These are phyloP conservation scores for Cryptococcus maquisensis DNA, from an alignment of 1,284 basidiomycete species.

Conservation along the genomic window DNA sequence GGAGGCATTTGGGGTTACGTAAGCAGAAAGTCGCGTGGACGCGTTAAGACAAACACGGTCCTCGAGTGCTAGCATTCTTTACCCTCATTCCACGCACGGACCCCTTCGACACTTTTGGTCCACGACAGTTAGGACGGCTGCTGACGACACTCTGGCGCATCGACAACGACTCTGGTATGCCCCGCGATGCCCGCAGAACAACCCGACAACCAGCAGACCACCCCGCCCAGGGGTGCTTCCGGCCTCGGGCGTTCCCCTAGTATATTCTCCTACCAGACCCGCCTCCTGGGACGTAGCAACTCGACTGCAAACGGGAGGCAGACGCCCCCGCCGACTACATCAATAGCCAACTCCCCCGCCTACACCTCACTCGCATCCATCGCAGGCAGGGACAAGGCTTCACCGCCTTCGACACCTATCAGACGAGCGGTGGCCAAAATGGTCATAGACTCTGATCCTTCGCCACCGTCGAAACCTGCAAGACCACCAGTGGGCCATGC, in stretches of 20 bases:
- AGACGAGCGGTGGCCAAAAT: conserved; percentile 27
- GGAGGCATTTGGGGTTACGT: no score
- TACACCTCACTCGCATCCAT: conserved; percentile 20
- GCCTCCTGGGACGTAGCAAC: conserved; percentile 25
- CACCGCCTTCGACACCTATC: conserved; percentile 37
- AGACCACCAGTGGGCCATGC: conserved; percentile 21
- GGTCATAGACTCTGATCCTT: conserved; percentile 14
- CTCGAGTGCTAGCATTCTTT: not conserved
- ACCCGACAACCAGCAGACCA: not conserved
- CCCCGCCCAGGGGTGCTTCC: not conserved
- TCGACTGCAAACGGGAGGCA: conserved; percentile 8
- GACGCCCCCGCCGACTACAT: conserved; percentile 3
- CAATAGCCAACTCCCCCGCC: conserved; percentile 8
- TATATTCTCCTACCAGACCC: conserved; percentile 41
- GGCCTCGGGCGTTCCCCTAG: conserved; percentile 27
- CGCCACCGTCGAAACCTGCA: conserved; percentile 33
- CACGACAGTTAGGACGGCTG: no score
- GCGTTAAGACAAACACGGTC: not conserved
- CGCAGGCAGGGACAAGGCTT: conserved; percentile 6
- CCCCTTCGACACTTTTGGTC: not conserved
- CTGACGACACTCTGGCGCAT: no score
- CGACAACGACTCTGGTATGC: not conserved
- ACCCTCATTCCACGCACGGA: not conserved
- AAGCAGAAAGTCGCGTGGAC: no score
- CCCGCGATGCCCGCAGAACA: not conserved